Evolutionary conservation across 257 asterid species (phyloP), one percentile per base, ranked within the genome.

Genomic region (Paulownia fortunei): DNA sequence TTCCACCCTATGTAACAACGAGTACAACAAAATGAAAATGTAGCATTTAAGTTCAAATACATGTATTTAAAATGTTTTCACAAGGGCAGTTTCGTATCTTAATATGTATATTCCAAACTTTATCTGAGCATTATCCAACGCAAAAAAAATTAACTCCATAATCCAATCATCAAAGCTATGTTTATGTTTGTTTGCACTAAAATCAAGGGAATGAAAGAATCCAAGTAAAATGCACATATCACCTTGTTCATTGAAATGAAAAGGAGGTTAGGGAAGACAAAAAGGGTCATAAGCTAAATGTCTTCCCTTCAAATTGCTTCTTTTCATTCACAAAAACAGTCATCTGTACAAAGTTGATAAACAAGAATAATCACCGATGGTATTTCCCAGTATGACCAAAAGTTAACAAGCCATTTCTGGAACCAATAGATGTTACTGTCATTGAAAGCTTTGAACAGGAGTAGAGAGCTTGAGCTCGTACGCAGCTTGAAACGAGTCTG

Each of bases 401-500:
- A 13, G 26, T 49, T 26, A 34, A 56, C 51, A 49, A 49, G n/a
- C 63, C 27, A 18, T 65, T 51, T 36, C 24, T 55, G 24, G 42
- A 42, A 34, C 19, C 37, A 55, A 34, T 13, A 59, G 11, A 15
- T 68, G 34, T 56, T 41, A 42, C 42, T 41, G 16, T 78, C 72
- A 77, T 23, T 59, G 82, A 73, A 87, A 94, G 85, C 84, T 74
- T 42, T 82, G 92, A 58, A 92, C 87, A 15, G 98, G 97, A 10
- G 96, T 89, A 30, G 97, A 91, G 59, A 88, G 89, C 86, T 92
- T 76, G 58, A 94, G 97, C 86, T 92, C 97, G 6, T 92, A 94
- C 0, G 98, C 95, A 16, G 98, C 98, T 83, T 94, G 98, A 81
- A 94, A 94, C 49, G 93, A 87, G 19, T 94, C 97, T 0, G 92